These are phyloP conservation scores for Phaeotremella fagi DNA, from an alignment of 768 basidiomycete genomes.

Conservation along the genomic window DNA sequence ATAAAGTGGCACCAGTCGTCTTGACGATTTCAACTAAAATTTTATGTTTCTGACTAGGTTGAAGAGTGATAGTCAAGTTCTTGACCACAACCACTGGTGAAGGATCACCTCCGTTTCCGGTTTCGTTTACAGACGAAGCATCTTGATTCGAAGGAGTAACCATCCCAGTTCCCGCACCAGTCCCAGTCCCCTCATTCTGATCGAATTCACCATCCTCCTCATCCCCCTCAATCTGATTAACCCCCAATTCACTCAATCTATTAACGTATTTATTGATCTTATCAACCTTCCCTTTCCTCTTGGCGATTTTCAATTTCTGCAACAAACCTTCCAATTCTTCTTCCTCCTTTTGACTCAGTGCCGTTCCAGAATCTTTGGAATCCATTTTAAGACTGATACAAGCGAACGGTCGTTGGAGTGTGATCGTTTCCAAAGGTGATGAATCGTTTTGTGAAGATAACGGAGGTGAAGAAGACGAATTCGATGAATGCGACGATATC, in stretches of 20 bases:
- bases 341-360: conserved; percentile 39
- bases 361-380: conserved; percentile 32
- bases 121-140: neutral
- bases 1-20: neutral
- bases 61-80: conserved; percentile 26
- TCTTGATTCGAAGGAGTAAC: neutral
- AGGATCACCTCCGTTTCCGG: neutral
- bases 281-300: conserved; percentile 42
- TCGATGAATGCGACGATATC: neutral
- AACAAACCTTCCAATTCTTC: conserved; percentile 42
- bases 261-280: conserved; percentile 42
- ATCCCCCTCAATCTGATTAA: conserved; percentile 15
- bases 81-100: neutral
- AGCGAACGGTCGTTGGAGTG: conserved; percentile 2
- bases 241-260: conserved; percentile 36
- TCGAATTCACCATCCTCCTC: conserved; percentile 4
- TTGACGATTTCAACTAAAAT: conserved; percentile 32
- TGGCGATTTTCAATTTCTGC: conserved; percentile 46
- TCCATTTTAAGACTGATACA: conserved; percentile 24
- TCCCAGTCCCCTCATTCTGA: neutral
- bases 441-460: neutral
- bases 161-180: neutral
- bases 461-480: neutral
- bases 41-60: conserved; percentile 33
- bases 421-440: neutral